A percentile compares a stretch with the other conserved stretches of the same genome.
Evolutionary conservation across 2,329 filamentous ascomycete species (phyloP).

Genomic region (Calycina herbarum): DNA sequence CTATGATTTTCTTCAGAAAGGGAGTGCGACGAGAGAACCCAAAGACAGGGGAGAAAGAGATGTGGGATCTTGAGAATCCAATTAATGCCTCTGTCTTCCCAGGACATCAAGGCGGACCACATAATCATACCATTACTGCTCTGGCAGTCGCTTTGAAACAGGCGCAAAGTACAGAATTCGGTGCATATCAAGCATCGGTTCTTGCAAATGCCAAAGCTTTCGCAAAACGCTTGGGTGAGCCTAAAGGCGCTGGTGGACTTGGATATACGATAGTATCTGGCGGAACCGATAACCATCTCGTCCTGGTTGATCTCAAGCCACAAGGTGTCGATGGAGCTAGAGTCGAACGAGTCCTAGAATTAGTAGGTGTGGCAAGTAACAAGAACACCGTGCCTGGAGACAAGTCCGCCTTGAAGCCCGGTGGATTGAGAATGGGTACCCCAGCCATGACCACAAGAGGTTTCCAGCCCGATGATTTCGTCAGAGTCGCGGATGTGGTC

Average conservation of each 20-base stretch:
- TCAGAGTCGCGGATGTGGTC: conserved; percentile 80
- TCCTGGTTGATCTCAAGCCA: conserved; percentile 87
- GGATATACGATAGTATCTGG: conserved; percentile 90
- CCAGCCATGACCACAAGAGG: conserved; percentile 97
- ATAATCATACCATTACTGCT: conserved; percentile 98
- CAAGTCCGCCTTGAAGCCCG: conserved; percentile 87
- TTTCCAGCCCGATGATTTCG: conserved; percentile 87
- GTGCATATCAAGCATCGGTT: conserved; percentile 86
- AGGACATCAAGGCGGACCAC: conserved; percentile 94
- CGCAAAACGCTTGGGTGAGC: conserved; percentile 60
- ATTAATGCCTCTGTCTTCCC: conserved; percentile 98
- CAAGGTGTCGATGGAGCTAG: conserved; percentile 85
- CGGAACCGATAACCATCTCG: conserved; percentile 96
- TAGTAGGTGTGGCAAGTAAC: conserved; percentile 95
- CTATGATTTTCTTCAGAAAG: conserved; percentile 98
- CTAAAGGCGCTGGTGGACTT: conserved; percentile 72
- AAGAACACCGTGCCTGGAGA: conserved; percentile 99
- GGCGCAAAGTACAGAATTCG: conserved; percentile 85
- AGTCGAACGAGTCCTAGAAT: conserved; percentile 85
- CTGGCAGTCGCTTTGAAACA: conserved; percentile 94
- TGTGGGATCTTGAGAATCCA: conserved; percentile 87
- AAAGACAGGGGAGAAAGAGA: conserved; percentile 81
- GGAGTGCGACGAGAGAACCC: conserved; percentile 80
- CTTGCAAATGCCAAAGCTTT: conserved; percentile 89
- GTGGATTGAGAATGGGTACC: conserved; percentile 89